Base-by-base conservation (phyloP, 1,139 yeast species). In the Yamadazyma siamensis region DNA sequence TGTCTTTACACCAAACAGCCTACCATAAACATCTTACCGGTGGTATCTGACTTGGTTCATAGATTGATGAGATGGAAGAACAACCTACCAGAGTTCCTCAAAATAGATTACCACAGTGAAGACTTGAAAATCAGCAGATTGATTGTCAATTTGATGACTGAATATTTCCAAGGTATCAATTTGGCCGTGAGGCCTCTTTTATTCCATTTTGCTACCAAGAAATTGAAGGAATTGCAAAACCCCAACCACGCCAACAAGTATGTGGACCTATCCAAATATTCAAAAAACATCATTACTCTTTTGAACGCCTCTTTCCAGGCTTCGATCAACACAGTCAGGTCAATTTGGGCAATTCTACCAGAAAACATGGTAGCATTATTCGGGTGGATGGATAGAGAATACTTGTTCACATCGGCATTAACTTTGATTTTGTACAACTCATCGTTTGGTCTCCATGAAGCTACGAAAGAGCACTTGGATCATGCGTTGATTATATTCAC, bases 341-440 rank as follows among this genome's bases (percentile, higher is more conserved):
- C 84, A 1, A 64, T 84, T 4, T 80, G 89, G 85, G 78, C 82
- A 0, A 60, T 85, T 28, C 61, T 80, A 46, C 82, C 84, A 0
- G 82, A 80, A 35, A 80, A 81, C 41, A 80, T 82, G 84, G 81
- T 84, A 17, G 91, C 95, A 0, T 57, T 83, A 24, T 85, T 83
- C 60, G 94, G 95, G 1, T 85, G 88, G 67, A 82, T 85, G 87
- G 95, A 86, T 51, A 64, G 95, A 46, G 95, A 86, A 49, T 85
- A 85, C 52, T 60, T 84, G 18, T 85, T 83, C 52, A 82, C 91
- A 0, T 77, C 94, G 0, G 81, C 94, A 1, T 83, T 88, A 5
- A 85, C 95, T 0, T 60, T 85, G 32, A 75, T 83, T 10, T 59
- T 85, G 21, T 84, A 82, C 51, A 84, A 80, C 50, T 82, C 88